Percentiles rank a stretch among this genome's conserved stretches.
These are phyloP conservation scores for Sporothrix curviconia DNA, from an alignment of 2,329 filamentous ascomycete species.

Conservation along the genomic window DNA sequence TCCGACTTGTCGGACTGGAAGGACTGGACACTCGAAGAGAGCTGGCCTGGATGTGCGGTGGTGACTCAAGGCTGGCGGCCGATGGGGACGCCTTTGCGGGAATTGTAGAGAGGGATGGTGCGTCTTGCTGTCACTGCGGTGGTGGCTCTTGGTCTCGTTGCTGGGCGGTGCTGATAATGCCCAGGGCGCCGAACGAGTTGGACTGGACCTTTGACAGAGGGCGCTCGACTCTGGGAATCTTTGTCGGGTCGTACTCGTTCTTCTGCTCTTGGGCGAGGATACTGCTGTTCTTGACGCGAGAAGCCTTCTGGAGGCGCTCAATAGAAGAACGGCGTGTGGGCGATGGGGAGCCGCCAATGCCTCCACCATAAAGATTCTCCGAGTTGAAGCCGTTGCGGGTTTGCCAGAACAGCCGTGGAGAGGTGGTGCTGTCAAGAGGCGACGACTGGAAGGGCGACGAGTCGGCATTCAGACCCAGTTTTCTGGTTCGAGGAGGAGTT, in stretches of 20 bases:
- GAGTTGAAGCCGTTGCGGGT: conserved; percentile 56
- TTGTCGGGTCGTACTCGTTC: conserved; percentile 82
- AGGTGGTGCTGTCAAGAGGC: conserved; percentile 60
- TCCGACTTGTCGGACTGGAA: conserved; percentile 8
- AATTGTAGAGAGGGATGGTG: conserved; percentile 52
- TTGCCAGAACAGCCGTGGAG: conserved; percentile 91
- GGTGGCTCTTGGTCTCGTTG: conserved; percentile 40
- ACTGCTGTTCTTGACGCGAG: conserved; percentile 95
- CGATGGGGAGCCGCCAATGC: conserved; percentile 56
- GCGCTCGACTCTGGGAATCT: conserved; percentile 70
- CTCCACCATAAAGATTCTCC: conserved; percentile 64
- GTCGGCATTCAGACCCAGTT: conserved; percentile 63
- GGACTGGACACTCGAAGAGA: conserved; percentile 9
- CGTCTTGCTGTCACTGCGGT: conserved; percentile 52
- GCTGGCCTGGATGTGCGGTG: neutral
- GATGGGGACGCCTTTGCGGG: conserved; percentile 42
- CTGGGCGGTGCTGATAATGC: conserved; percentile 46
- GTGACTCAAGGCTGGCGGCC: neutral
- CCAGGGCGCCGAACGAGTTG: conserved; percentile 59
- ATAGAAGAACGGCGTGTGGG: conserved; percentile 82
- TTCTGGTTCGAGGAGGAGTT: conserved; percentile 38
- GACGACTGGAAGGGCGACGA: conserved; percentile 83
- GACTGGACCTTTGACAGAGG: conserved; percentile 71
- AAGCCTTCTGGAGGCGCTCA: conserved; percentile 89
- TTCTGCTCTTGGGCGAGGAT: conserved; percentile 92